phyloP scores from a whole-genome alignment of 768 basidiomycete genomes.

The Tricholoma furcatifolium region DNA sequence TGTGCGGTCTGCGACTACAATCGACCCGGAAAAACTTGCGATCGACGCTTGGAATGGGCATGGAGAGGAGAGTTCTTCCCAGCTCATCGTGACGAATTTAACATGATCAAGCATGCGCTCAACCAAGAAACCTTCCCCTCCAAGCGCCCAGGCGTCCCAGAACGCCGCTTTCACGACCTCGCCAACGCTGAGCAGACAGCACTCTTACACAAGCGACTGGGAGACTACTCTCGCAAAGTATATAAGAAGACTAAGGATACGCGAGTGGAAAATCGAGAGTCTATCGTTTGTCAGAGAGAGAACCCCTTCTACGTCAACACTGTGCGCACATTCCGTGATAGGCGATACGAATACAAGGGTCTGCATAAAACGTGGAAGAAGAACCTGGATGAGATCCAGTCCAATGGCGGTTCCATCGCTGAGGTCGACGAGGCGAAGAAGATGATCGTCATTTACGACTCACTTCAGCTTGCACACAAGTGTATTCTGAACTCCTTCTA shows the following conservation, averaged over 20 bases:
- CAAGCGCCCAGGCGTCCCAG: slow-evolving; percentile 67
- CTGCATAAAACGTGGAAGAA: slow-evolving; percentile 99
- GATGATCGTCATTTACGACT: slow-evolving; percentile 98
- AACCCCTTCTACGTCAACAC: slow-evolving; percentile 99
- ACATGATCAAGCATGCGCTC: slow-evolving; percentile 97
- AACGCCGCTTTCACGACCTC: slow-evolving; percentile 83
- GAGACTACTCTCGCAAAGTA: slow-evolving; percentile 97
- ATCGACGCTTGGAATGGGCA: slow-evolving; percentile 92
- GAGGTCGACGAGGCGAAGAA: slow-evolving; percentile 97
- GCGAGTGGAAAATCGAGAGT: slow-evolving; percentile 87
- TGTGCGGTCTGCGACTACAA: slow-evolving; percentile 99
- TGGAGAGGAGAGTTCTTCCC: slow-evolving; percentile 99
- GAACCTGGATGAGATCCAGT: slow-evolving; percentile 75
- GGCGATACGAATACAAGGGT: slow-evolving; percentile 99
- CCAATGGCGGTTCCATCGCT: slow-evolving; percentile 70
- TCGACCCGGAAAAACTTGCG: slow-evolving; percentile 92
- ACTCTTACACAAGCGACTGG: slow-evolving; percentile 91
- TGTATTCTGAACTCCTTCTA: slow-evolving; percentile 99
- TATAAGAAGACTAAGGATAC: slow-evolving; percentile 99
- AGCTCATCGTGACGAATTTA: slow-evolving; percentile 94
- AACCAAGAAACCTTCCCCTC: slow-evolving; percentile 93
- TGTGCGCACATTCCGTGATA: slow-evolving; percentile 93
- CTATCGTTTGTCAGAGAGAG: slow-evolving; percentile 96
- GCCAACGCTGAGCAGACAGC: slow-evolving; percentile 85
- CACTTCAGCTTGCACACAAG: slow-evolving; percentile 97